Evolutionary conservation across 306 rosid genomes (phyloP), one percentile per base, ranked within the genome.

Genomic region (Mucuna pruriens): DNA sequence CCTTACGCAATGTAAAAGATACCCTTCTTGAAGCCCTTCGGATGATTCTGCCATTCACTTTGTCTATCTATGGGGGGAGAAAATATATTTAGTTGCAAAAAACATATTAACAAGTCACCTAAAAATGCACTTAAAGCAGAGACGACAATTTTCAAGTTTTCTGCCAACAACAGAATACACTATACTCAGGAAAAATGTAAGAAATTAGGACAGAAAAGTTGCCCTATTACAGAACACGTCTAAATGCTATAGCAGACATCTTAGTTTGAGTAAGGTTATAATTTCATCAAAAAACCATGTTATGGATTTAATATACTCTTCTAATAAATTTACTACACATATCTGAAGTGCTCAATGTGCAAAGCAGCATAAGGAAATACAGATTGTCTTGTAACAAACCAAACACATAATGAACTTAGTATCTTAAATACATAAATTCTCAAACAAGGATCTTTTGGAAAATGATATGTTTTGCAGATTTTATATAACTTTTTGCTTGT

Each of bases 1-100:
- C 98, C 97, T 92, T 91, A 34, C 97, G 91, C 1, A 94, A 22
- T 9, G 97, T 94, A 82, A 94, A 91, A 84, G 97, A 92, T 66
- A 94, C 97, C 86, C 98, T 90, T 88, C 98, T 91, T 34, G 90
- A 81, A 63, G 87, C 92, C 77, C 97, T 89, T 84, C 86, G 85
- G 76, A 94, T 88, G 74, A 86, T 64, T 75, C 26, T 87, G 73
- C 61, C 90, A 45, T 91, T 88, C 81, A 91, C 92, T 83, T 77
- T 78, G 88, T 94, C 98, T 60, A 92, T 80, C 97, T 94, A 90
- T 74, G 25, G 80, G 17, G 61, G 49, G 40, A 74, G 63, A 38
- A 79, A 36, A 29, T 36, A 46, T 57, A 33, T 63, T 70, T 67
- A 83, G 52, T 60, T 16, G 31, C 68, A 63, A 86, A 63, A 63